Percentiles rank a stretch among this genome's conserved stretches.
Evolutionary conservation across 768 basidiomycete genomes (phyloP).

Genomic region (Saitozyma sp.): DNA sequence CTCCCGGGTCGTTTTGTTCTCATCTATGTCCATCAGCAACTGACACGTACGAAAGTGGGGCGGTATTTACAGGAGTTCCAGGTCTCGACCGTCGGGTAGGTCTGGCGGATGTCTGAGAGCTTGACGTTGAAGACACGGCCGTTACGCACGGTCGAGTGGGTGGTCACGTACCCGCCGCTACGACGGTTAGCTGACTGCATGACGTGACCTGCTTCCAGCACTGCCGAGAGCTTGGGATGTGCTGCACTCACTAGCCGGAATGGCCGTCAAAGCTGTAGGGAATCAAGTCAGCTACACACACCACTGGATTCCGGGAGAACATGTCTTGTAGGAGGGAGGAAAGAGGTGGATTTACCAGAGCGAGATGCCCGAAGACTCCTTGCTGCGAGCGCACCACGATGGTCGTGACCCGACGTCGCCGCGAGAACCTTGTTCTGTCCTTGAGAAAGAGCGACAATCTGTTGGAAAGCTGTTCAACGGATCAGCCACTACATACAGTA

Average conservation of each 20-base stretch:
- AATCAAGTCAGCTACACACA: background rate
- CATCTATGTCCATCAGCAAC: background rate
- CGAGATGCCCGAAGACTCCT: conserved; percentile 63
- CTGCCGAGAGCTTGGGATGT: background rate
- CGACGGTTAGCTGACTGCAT: background rate
- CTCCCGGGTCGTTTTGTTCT: background rate
- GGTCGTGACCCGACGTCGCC: conserved; percentile 56
- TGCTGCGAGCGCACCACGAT: conserved; percentile 75
- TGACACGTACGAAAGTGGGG: background rate
- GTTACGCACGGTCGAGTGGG: conserved; percentile 14
- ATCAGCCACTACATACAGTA: background rate
- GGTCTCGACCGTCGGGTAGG: conserved; percentile 18
- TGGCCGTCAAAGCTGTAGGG: conserved; percentile 65
- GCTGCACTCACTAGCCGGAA: conserved; percentile 59
- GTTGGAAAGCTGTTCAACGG: conserved; percentile 57
- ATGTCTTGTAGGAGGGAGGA: too few species aligned
- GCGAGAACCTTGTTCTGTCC: conserved; percentile 57
- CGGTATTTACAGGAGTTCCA: conserved; percentile 26
- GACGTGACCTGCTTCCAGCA: too few species aligned
- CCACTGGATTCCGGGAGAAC: background rate
- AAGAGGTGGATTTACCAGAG: conserved; percentile 57
- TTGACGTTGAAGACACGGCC: conserved; percentile 22
- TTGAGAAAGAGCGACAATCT: conserved; percentile 64
- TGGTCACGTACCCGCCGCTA: conserved; percentile 21
- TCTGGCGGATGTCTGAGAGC: conserved; percentile 9